phyloP scores from a whole-genome alignment of 108 stramenopile species.

The Cylindrotheca closterium region DNA sequence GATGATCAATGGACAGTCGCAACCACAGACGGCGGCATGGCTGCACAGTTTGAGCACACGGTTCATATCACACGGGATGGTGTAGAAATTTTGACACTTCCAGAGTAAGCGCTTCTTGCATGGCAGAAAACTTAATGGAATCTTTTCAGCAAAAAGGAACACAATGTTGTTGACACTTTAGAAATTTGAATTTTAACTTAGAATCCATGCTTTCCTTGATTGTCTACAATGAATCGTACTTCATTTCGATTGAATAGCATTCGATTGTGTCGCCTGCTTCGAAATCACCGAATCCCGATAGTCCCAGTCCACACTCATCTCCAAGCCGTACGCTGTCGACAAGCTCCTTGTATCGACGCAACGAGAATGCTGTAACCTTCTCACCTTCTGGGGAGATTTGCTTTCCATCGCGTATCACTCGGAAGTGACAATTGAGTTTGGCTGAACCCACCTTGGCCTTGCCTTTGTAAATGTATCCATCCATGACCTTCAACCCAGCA shows the following conservation, averaged over 20 bases:
- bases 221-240: conserved; percentile 22
- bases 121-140: no score
- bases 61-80: conserved; percentile 91
- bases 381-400: conserved; percentile 51
- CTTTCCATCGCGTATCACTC: conserved; percentile 60
- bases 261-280: conserved; percentile 75
- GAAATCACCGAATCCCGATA: conserved; percentile 63
- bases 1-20: conserved; percentile 95
- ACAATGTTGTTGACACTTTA: no score
- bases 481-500: conserved; percentile 68
- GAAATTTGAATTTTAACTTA: no score
- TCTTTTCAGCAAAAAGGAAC: no score
- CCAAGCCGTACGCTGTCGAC: conserved; percentile 67
- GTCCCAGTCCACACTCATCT: conserved; percentile 79
- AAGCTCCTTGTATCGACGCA: conserved; percentile 72
- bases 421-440: conserved; percentile 45
- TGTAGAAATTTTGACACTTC: conserved; percentile 90
- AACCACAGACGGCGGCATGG: conserved; percentile 85
- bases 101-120: conserved; percentile 23
- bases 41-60: conserved; percentile 99
- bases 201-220: no score
- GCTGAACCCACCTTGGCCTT: conserved; percentile 19
- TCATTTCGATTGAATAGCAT: conserved; percentile 76
- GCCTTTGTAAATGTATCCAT: conserved; percentile 63
- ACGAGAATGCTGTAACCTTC: conserved; percentile 51